Percentiles rank a stretch among this genome's conserved stretches.
Conservation (phyloP, 2,329 filamentous ascomycete genomes). For the Helminthosporium solani region DNA sequence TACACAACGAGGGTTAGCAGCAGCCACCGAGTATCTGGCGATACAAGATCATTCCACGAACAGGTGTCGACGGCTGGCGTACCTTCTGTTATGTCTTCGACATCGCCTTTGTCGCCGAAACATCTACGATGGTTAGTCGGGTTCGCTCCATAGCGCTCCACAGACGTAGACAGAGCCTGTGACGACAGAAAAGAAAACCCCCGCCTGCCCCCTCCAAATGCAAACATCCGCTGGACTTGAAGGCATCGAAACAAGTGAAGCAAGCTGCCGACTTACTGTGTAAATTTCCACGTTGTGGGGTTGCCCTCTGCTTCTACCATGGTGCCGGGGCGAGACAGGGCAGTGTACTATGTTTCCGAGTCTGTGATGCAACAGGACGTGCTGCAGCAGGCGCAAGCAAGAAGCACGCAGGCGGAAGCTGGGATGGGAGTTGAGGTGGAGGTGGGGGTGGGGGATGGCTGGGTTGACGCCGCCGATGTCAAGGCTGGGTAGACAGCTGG, state of each 20-base stretch:
- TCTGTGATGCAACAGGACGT: slow-evolving; percentile 7
- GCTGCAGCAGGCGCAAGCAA: slow-evolving; percentile 4
- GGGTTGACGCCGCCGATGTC: slow-evolving; percentile 32
- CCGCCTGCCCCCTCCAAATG: too few relatives aligned
- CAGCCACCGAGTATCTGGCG: slow-evolving; percentile 1
- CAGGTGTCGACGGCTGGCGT: slow-evolving; percentile 24
- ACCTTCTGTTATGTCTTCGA: slow-evolving; percentile 98
- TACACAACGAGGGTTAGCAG: slow-evolving; percentile 38
- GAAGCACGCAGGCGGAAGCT: slow-evolving; percentile 11
- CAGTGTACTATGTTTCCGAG: slow-evolving; percentile 9
- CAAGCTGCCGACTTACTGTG: slow-evolving; percentile 69
- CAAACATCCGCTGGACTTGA: slow-evolving; percentile 1
- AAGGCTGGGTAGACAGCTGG: slow-evolving; percentile 15
- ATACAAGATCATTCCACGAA: not conserved
- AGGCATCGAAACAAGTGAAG: not conserved
- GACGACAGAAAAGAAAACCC: not conserved
- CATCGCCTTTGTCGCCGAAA: slow-evolving; percentile 99
- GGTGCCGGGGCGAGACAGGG: slow-evolving; percentile 49
- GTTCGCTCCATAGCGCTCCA: not conserved
- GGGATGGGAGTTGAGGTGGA: too few relatives aligned
- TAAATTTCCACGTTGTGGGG: slow-evolving; percentile 99
- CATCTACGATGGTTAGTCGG: slow-evolving; percentile 63
- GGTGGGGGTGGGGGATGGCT: slow-evolving; percentile 10
- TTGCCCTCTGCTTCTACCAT: slow-evolving; percentile 96
- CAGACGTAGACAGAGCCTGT: not conserved